Percentiles rank a stretch among this genome's conserved stretches.
phyloP scores from a whole-genome alignment of 1,284 basidiomycete species.

The Cryptococcus sp. region DNA sequence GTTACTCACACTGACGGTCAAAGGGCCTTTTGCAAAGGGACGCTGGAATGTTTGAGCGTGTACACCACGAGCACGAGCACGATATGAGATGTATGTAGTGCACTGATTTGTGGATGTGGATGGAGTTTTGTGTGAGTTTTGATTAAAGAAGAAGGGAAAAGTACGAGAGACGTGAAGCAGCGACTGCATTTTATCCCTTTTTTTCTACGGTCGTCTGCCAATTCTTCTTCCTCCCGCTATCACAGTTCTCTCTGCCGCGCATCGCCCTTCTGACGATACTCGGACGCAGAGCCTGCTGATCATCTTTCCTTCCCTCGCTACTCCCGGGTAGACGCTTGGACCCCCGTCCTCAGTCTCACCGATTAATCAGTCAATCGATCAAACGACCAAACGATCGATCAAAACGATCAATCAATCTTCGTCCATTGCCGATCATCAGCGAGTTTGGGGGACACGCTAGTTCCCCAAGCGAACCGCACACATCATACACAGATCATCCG shows the following conservation, averaged over 20 bases:
- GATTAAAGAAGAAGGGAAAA: neutral
- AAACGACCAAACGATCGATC: neutral
- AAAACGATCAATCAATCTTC: neutral
- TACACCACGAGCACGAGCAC: neutral
- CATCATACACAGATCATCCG: too few species aligned
- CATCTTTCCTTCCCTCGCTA: neutral
- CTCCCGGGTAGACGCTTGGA: neutral
- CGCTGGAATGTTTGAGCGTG: too few species aligned
- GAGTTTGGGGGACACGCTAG: too few species aligned
- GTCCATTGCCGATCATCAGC: neutral
- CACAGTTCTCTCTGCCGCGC: too few species aligned
- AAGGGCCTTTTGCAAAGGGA: too few species aligned
- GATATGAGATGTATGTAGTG: neutral
- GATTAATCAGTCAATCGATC: neutral
- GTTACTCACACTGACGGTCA: too few species aligned
- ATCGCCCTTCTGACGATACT: neutral
- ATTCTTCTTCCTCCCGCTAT: too few species aligned
- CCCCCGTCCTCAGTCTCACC: too few species aligned
- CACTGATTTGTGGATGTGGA: constrained; percentile 1
- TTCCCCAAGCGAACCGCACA: constrained; percentile 2
- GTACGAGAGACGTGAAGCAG: neutral
- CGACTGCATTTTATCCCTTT: too few species aligned
- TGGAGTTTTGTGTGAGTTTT: neutral
- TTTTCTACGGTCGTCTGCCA: neutral
- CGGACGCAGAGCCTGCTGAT: neutral